Base-by-base conservation (phyloP, 78 protist genomes). In the Dictyostelium purpureum region DNA sequence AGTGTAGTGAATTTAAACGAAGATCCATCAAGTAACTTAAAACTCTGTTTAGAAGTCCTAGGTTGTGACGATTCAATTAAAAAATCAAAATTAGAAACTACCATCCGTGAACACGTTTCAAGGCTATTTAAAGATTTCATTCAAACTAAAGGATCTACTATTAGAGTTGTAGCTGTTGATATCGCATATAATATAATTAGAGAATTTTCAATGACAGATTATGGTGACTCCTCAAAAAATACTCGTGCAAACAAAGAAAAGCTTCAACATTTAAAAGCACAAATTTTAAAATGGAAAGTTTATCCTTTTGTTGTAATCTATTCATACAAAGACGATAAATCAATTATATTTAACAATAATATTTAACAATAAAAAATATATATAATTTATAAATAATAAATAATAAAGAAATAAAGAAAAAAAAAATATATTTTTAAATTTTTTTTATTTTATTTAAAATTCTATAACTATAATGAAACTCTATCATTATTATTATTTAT, bases 261-360 rank as follows among this genome's bases (percentile, higher is more conserved):
- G 26, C 54, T 83, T 1, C 2, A 42, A 24, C 90, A 45, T 38
- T 43, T 83, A 2, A 83, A 83, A 67, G 42, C 14, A 28, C 90
- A 83, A 49, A 47, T 83, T 6, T 28, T 43, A 1, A 67, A 71
- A 56, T 83, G 90, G 90, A 83, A 83, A 67, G 45, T 49, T 56
- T 51, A 42, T 7, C 90, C 79, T 42, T 83, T 83, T 45, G 54
- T 38, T 83, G 73, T 83, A 6, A 42, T 83, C 12, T 57, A 70
- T 57, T 83, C 90, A 35, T 40, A 40, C 28, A 83, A 83, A 57
- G 90, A 83, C 40, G 90, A 83, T 31, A 83, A 83, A 57, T 28
- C 90, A 24, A 40, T 69, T 69, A 42, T 69, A 24, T 69, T 40
- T n/a, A 69, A 40, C 40, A 69, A 37, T 69, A 4, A 21, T 69